Evolutionary conservation across 108 stramenopile genomes (phyloP).

Genomic region (Stephanodiscus minutulus): DNA sequence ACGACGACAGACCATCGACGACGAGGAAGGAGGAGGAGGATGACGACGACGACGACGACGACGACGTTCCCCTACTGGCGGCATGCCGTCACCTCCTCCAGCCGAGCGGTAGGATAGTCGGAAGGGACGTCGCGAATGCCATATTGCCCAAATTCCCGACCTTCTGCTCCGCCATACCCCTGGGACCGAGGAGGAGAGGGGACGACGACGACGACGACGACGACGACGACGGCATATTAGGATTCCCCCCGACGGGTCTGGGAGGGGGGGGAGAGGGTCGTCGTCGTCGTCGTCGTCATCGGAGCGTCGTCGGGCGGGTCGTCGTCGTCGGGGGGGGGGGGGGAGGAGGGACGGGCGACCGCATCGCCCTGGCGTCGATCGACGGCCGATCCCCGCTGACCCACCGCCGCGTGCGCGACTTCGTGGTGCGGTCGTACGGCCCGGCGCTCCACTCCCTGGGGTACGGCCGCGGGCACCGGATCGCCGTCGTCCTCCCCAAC

Average conservation of each 20-base stretch:
- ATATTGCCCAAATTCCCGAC: slow-evolving; percentile 54
- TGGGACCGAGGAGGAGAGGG: not conserved
- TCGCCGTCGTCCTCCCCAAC: slow-evolving; percentile 61
- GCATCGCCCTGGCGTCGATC: slow-evolving; percentile 12
- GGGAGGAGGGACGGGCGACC: no score
- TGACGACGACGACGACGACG: not conserved
- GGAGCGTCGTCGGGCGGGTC: no score
- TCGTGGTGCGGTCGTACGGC: slow-evolving; percentile 54
- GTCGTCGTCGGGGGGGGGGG: no score
- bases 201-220: no score
- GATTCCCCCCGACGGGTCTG: no score
- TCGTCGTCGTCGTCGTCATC: no score
- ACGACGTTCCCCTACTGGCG: slow-evolving; percentile 44
- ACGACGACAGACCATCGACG: no score
- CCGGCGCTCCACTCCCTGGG: slow-evolving; percentile 49
- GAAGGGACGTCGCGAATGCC: slow-evolving; percentile 48
- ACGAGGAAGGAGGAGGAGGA: no score
- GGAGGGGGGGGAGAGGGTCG: no score
- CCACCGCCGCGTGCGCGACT: slow-evolving; percentile 48
- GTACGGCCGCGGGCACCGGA: slow-evolving; percentile 48
- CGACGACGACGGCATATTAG: no score
- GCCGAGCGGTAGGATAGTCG: slow-evolving; percentile 56
- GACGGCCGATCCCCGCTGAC: slow-evolving; percentile 39
- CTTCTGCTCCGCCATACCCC: slow-evolving; percentile 52
- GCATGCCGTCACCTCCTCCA: slow-evolving; percentile 50